These are phyloP conservation scores for Salix caprea DNA, from an alignment of 345 rosid species.

Conservation along the genomic window DNA sequence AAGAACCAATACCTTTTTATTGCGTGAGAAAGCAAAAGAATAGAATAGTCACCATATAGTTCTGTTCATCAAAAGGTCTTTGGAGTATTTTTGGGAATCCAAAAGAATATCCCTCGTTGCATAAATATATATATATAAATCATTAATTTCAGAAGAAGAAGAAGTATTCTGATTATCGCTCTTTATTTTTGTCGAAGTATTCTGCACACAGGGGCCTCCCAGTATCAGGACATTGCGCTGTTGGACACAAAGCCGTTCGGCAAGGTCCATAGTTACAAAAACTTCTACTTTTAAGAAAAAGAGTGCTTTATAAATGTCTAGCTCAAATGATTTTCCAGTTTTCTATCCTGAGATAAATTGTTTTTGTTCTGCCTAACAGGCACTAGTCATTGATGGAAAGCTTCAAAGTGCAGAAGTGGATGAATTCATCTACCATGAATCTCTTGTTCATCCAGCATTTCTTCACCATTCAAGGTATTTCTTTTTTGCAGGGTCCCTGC, in stretches of 20 bases:
- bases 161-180: background rate
- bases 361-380: conserved; percentile 22
- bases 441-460: conserved; percentile 57
- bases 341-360: background rate
- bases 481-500: background rate
- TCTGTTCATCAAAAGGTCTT: background rate
- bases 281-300: background rate
- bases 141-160: background rate
- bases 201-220: conserved; percentile 50
- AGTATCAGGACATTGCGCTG: conserved; percentile 56
- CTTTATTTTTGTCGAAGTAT: conserved; percentile 32
- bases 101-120: background rate
- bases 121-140: too few relatives aligned
- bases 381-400: conserved; percentile 63
- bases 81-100: background rate
- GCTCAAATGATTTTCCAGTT: background rate
- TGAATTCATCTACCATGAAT: conserved; percentile 72
- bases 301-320: background rate
- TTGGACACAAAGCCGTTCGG: conserved; percentile 64
- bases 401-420: conserved; percentile 70
- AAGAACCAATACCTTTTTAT: background rate
- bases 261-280: conserved; percentile 23
- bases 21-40: background rate
- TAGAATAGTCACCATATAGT: background rate
- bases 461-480: conserved; percentile 48